A percentile compares a stretch with the other conserved stretches of the same genome.
These are phyloP conservation scores for Gliomastix tumulicola DNA, from an alignment of 2,329 filamentous ascomycete genomes.

Conservation along the genomic window DNA sequence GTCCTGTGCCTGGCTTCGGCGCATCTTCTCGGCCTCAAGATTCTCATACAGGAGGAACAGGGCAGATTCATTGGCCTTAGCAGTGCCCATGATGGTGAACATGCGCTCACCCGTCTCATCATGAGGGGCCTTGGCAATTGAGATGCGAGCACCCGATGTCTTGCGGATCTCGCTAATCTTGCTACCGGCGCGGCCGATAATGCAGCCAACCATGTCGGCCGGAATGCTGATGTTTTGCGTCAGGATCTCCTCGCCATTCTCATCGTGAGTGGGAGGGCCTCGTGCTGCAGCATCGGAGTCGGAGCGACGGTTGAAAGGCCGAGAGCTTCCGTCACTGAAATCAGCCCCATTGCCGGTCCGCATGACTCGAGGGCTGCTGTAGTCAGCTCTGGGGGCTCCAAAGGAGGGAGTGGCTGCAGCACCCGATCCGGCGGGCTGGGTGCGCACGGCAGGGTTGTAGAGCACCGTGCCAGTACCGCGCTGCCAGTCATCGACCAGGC, in stretches of 20 bases:
- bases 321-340: constrained; percentile 73
- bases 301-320: constrained; percentile 70
- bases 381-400: constrained; percentile 42
- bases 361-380: constrained; percentile 66
- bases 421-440: constrained; percentile 51
- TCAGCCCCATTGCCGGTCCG: constrained; percentile 96
- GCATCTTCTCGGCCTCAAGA: constrained; percentile 97
- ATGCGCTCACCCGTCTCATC: constrained; percentile 97
- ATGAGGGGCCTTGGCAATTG: constrained; percentile 93
- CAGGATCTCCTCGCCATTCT: constrained; percentile 95
- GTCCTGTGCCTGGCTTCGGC: constrained; percentile 71
- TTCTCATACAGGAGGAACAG: constrained; percentile 98
- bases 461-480: constrained; percentile 94
- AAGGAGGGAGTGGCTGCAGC: constrained; percentile 11
- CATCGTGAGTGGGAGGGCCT: constrained; percentile 80
- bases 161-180: constrained; percentile 99
- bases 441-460: constrained; percentile 93
- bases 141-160: constrained; percentile 92
- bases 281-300: constrained; percentile 75
- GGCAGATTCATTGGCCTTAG: constrained; percentile 89
- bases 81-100: constrained; percentile 98
- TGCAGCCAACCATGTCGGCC: constrained; percentile 99
- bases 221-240: constrained; percentile 99
- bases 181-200: constrained; percentile 88
- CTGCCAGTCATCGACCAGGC: constrained; percentile 95